Evolutionary conservation across 2,329 filamentous ascomycete genomes (phyloP), one percentile per base, ranked within the genome.

Genomic region (Cytospora piceicola): DNA sequence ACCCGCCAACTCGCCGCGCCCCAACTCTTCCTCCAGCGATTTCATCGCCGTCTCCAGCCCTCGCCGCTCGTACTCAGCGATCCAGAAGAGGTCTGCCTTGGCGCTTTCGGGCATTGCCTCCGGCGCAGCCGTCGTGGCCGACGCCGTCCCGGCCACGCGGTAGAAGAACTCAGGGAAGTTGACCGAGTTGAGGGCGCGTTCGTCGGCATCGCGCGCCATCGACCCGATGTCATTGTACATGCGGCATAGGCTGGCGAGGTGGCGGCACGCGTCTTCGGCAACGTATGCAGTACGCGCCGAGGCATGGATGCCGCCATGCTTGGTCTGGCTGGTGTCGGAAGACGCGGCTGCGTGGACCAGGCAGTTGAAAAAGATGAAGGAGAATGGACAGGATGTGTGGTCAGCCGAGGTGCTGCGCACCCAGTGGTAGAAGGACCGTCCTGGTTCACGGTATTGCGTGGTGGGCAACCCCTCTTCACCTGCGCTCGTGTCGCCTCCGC

Each of bases 191-290:
- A 78, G 57, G 17, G 74, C 75, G 0, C 64, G 51, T 61, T 79
- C 77, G 1, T 69, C 70, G 2, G 34, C 27, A 60, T 77, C 75
- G 1, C 75, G 71, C 4, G 54, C 52, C 1, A 73, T 29, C 4
- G 74, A 77, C 1, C 76, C 76, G 24, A 72, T 72, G 67, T 78
- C 76, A 36, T 79, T 77, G 64, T 78, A 77, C 65, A 73, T 71
- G 39, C 70, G 72, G 61, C 70, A 76, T 69, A 75, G 68, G 30
- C 70, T 71, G 14, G 73, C 68, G 9, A 74, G 71, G 65, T 52
- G 49, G n/a, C 49, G 49, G 49, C 49, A 52, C 24, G 17, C n/a
- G 49, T 52, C 49, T 15, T 52, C 49, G 7, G 49, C 49, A 17
- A 52, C 8, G n/a, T 52, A 52, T 6, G 24, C 49, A 2, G 49